Evolutionary conservation across 2,329 filamentous ascomycete genomes (phyloP), one percentile per base, ranked within the genome.

Genomic region (Aspergillus glaucus): DNA sequence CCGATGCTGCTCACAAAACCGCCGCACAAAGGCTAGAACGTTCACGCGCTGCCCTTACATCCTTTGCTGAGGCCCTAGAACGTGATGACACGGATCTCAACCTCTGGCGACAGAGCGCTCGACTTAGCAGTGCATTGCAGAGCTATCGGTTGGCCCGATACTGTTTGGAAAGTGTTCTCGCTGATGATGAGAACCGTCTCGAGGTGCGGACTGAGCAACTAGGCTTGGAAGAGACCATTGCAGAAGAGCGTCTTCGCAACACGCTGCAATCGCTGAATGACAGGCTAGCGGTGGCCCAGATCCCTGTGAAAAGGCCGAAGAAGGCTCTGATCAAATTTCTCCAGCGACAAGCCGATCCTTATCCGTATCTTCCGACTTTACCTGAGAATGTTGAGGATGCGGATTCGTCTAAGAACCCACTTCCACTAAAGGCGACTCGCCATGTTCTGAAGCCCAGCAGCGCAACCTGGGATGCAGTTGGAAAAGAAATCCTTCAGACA

Each of bases 81-180:
- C 79, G 81, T 48, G 82, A 85, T 61, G 81, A 85, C 51, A 77
- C 78, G 4, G 82, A 85, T 57, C 65, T 83, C 36, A 81, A 85
- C 57, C 67, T 85, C 19, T 85, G 82, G 82, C 73, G 81, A 50
- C 78, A 80, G 54, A 75, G 79, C 19, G 77, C 80, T 17, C 76
- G 79, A 15, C 75, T 85, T 2, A 76, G 79, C 9, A 73, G 75
- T 46, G 71, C 81, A 45, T 65, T 84, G 8, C 74, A 78, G 45
- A 84, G 81, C 58, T 75, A 74, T 56, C 75, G 82, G 12, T 70
- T 84, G 34, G 75, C 77, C 14, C 75, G 82, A 24, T 85, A 78
- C 59, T 84, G 82, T 59, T 63, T 85, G 28, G 82, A 85, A 62
- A 79, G 81, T 53, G 79, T 84, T 4, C 64, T 85, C 34, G 81